phyloP scores from a whole-genome alignment of 768 basidiomycete genomes.

The Fomitopsis pulvina region DNA sequence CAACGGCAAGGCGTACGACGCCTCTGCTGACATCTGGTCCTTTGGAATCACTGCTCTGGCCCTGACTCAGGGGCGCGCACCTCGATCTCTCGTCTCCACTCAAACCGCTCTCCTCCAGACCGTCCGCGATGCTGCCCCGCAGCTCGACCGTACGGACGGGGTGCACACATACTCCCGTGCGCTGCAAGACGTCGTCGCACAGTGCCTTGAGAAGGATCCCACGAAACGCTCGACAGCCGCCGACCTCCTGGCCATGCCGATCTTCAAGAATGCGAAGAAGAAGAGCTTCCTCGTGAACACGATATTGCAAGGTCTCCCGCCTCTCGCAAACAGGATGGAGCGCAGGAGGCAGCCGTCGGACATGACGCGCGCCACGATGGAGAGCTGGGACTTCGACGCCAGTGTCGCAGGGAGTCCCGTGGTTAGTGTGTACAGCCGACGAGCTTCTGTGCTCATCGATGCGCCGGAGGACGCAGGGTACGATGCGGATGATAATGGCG shows the following conservation, averaged over 20 bases:
- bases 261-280: conserved; percentile 78
- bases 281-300: conserved; percentile 70
- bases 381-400: conserved; percentile 77
- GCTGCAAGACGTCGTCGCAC: conserved; percentile 79
- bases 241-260: conserved; percentile 68
- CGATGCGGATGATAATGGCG: conserved; percentile 13
- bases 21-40: conserved; percentile 91
- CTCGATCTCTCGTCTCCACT: conserved; percentile 71
- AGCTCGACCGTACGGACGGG: conserved; percentile 66
- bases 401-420: conserved; percentile 26
- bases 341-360: conserved; percentile 38
- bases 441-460: conserved; percentile 10
- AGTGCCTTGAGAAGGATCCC: conserved; percentile 83
- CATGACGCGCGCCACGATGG: conserved; percentile 45
- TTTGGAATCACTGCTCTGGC: conserved; percentile 95
- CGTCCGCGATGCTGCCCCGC: conserved; percentile 73
- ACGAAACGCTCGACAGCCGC: conserved; percentile 70
- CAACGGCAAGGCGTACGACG: conserved; percentile 76
- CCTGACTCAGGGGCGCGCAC: conserved; percentile 80
- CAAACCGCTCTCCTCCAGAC: conserved; percentile 71
- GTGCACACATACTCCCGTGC: conserved; percentile 68
- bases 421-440: conserved; percentile 19
- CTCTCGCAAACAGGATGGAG: conserved; percentile 68
- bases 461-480: conserved; percentile 35
- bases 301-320: conserved; percentile 70